These are phyloP conservation scores for Cutaneotrichosporon spelunceum DNA, from an alignment of 1,284 basidiomycete genomes.

Conservation along the genomic window DNA sequence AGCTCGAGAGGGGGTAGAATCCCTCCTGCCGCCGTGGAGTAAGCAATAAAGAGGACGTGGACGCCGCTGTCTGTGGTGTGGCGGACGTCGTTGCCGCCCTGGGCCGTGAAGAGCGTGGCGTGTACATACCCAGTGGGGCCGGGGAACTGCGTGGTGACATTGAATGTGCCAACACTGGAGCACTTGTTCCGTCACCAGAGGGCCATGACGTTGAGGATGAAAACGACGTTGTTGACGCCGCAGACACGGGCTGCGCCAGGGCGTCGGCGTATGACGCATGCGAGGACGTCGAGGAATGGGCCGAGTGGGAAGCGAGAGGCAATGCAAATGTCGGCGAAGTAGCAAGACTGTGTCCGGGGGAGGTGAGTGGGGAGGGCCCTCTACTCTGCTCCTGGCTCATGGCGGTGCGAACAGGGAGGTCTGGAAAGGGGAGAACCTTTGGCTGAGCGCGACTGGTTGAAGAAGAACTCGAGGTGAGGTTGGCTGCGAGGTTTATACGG, in stretches of 20 bases:
- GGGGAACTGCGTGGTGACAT: neutral
- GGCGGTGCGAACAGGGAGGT: constrained; percentile 16
- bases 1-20: neutral
- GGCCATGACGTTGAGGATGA: neutral
- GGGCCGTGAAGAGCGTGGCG: constrained; percentile 2
- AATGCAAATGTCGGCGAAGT: neutral
- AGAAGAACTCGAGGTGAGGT: neutral
- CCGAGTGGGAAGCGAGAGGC: neutral
- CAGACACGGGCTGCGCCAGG: constrained; percentile 1
- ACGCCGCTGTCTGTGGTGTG: neutral
- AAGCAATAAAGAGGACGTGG: neutral
- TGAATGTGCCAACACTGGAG: neutral
- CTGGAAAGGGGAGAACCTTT: constrained; percentile 27
- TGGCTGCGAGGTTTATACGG: constrained; percentile 7
- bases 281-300: neutral
- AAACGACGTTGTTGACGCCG: neutral
- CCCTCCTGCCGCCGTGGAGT: neutral
- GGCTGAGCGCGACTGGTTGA: constrained; percentile 21
- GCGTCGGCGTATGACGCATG: constrained; percentile 11
- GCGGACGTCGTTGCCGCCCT: constrained; percentile 5
- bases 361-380: constrained; percentile 13
- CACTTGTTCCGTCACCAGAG: neutral
- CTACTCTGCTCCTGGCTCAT: constrained; percentile 19
- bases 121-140: neutral
- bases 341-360: constrained; percentile 6